Conservation (phyloP, 495 filamentous ascomycete genomes). For the Aspergillus hancockii region DNA sequence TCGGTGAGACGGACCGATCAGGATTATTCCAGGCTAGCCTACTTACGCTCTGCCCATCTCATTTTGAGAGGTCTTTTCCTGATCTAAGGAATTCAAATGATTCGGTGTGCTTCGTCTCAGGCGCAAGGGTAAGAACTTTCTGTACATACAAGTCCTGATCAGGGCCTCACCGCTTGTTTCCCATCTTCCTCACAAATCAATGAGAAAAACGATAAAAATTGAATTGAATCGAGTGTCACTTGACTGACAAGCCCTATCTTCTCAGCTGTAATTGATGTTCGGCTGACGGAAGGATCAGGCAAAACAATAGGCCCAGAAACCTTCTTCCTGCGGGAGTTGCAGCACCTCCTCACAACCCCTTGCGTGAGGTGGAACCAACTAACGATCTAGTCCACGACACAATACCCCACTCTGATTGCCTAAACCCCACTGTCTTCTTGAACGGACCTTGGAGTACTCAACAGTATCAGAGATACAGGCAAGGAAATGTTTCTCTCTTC, state of each 20-base stretch:
- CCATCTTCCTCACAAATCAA: not conserved
- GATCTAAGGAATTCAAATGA: conserved; percentile 9
- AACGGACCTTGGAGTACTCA: conserved; percentile 16
- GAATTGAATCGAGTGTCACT: conserved; percentile 14
- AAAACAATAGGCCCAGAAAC: conserved; percentile 26
- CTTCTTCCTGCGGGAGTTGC: conserved; percentile 22
- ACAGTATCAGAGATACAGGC: conserved; percentile 20
- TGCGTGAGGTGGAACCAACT: conserved; percentile 25
- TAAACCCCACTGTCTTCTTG: conserved; percentile 11
- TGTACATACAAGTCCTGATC: conserved; percentile 3
- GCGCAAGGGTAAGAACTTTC: conserved; percentile 19
- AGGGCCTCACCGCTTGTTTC: conserved; percentile 25
- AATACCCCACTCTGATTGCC: conserved; percentile 17
- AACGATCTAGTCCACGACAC: conserved; percentile 19
- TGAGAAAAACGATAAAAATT: not conserved
- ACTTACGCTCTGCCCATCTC: not conserved
- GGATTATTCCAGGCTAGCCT: not conserved
- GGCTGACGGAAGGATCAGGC: conserved; percentile 15
- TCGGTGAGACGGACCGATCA: not conserved
- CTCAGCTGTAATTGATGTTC: conserved; percentile 19
- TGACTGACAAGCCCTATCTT: conserved; percentile 25
- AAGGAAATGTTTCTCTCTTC: not conserved
- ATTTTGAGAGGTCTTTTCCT: not conserved
- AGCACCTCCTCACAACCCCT: conserved; percentile 26
- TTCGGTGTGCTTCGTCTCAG: conserved; percentile 17